Conservation (phyloP, 2,329 filamentous ascomycete genomes). For the Calonectria honghensis region DNA sequence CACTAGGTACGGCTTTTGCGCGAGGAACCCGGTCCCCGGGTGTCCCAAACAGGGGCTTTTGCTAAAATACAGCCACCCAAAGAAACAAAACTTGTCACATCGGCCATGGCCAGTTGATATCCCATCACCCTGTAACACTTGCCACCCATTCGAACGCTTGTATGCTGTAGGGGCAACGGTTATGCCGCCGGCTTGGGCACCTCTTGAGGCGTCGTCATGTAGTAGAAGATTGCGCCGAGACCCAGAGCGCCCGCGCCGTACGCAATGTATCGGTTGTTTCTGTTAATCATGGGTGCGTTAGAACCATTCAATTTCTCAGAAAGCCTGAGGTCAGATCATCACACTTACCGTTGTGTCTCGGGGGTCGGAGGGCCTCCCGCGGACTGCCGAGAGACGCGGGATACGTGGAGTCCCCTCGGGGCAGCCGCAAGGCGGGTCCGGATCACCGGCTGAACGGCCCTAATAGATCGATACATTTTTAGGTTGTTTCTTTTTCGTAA, state of each 20-base stretch:
- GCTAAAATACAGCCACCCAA: background rate
- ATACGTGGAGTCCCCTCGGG: conserved; percentile 30
- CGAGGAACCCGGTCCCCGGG: background rate
- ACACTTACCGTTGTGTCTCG: conserved; percentile 31
- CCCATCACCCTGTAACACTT: too few species aligned
- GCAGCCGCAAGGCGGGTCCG: conserved; percentile 16
- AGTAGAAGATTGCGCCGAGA: conserved; percentile 45
- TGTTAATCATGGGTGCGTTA: conserved; percentile 14
- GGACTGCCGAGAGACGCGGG: conserved; percentile 21
- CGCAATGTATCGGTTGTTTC: conserved; percentile 34
- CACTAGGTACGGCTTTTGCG: background rate
- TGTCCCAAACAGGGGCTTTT: background rate
- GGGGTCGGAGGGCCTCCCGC: conserved; percentile 22
- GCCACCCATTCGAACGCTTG: conserved; percentile 6
- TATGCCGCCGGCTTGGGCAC: conserved; percentile 40
- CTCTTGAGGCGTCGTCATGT: conserved; percentile 37
- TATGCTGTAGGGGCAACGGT: conserved; percentile 8
- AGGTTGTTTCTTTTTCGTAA: background rate
- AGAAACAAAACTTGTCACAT: background rate
- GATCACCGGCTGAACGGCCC: conserved; percentile 21
- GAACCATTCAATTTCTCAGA: background rate
- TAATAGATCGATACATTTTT: conserved; percentile 24
- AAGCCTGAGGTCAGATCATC: background rate
- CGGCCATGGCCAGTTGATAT: conserved; percentile 1
- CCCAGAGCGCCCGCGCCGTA: conserved; percentile 45